Evolutionary conservation across 805 yeast species (phyloP).

Genomic region (Wickerhamomyces hampshirensis): DNA sequence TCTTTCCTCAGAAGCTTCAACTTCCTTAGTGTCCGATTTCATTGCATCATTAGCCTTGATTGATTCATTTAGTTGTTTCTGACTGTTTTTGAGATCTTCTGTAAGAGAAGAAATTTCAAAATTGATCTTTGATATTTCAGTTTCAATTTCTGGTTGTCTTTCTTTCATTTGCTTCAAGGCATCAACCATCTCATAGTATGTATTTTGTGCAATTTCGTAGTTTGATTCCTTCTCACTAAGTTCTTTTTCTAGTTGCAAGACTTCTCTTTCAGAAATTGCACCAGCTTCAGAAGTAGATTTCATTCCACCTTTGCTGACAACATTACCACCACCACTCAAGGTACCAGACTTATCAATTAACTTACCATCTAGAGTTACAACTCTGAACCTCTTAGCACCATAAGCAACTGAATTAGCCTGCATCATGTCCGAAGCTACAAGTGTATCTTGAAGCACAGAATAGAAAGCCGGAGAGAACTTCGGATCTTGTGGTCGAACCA

Average conservation of each 20-base stretch:
- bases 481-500: slow-evolving; percentile 61
- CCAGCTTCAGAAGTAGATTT: slow-evolving; percentile 35
- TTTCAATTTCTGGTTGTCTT: slow-evolving; percentile 65
- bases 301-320: slow-evolving; percentile 74
- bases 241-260: slow-evolving; percentile 48
- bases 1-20: slow-evolving; percentile 31
- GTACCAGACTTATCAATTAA: slow-evolving; percentile 92
- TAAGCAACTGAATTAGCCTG: slow-evolving; percentile 89
- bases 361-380: slow-evolving; percentile 90
- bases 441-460: slow-evolving; percentile 78
- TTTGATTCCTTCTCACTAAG: slow-evolving; percentile 48
- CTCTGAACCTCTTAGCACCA: slow-evolving; percentile 75
- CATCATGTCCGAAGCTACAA: slow-evolving; percentile 72
- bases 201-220: slow-evolving; percentile 43
- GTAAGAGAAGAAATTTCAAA: slow-evolving; percentile 62
- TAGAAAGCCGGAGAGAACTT: slow-evolving; percentile 85
- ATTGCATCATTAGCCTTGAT: slow-evolving; percentile 18
- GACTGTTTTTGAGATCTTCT: slow-evolving; percentile 46
- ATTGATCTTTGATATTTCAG: slow-evolving; percentile 49
- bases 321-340: slow-evolving; percentile 92
- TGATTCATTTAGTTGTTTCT: slow-evolving; percentile 38
- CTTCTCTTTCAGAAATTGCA: slow-evolving; percentile 51
- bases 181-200: slow-evolving; percentile 53
- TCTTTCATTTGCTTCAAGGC: slow-evolving; percentile 56
- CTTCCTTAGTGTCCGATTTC: slow-evolving; percentile 30